phyloP scores from a whole-genome alignment of 2,329 filamentous ascomycete species.

The Coniosporium tulheliwenetii region DNA sequence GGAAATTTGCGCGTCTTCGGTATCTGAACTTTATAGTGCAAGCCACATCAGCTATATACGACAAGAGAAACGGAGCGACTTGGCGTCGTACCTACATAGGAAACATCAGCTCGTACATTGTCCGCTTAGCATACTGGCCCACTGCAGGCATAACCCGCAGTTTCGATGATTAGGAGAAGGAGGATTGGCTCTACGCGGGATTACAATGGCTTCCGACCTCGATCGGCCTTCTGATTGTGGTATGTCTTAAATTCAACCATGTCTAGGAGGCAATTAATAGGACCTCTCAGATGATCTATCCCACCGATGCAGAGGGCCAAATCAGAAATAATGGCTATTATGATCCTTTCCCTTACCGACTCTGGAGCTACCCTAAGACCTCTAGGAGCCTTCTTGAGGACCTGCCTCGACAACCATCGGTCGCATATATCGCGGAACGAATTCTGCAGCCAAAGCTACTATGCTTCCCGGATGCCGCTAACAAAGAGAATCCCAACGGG shows the following conservation, averaged over 20 bases:
- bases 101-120: slow-evolving; percentile 12
- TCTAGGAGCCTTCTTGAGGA: slow-evolving; percentile 13
- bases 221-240: slow-evolving; percentile 11
- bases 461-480: slow-evolving; percentile 13
- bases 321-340: slow-evolving; percentile 12
- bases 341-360: slow-evolving; percentile 13
- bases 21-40: too few relatives aligned
- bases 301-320: slow-evolving; percentile 5
- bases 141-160: slow-evolving; percentile 13
- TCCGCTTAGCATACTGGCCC: slow-evolving; percentile 17
- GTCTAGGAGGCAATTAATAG: not conserved
- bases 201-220: slow-evolving; percentile 15
- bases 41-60: too few relatives aligned
- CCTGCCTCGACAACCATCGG: not conserved
- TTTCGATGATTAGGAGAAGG: not conserved
- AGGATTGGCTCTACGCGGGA: slow-evolving; percentile 10
- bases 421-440: slow-evolving; percentile 10
- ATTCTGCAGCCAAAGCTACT: slow-evolving; percentile 13
- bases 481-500: slow-evolving; percentile 16
- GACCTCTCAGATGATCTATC: slow-evolving; percentile 10
- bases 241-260: too few relatives aligned
- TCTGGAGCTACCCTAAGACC: slow-evolving; percentile 15
- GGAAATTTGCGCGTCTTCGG: too few relatives aligned
- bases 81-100: slow-evolving; percentile 15
- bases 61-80: too few relatives aligned